Base-by-base conservation (phyloP, 352 stramenopile genomes). In the Phytopythium aichiense region DNA sequence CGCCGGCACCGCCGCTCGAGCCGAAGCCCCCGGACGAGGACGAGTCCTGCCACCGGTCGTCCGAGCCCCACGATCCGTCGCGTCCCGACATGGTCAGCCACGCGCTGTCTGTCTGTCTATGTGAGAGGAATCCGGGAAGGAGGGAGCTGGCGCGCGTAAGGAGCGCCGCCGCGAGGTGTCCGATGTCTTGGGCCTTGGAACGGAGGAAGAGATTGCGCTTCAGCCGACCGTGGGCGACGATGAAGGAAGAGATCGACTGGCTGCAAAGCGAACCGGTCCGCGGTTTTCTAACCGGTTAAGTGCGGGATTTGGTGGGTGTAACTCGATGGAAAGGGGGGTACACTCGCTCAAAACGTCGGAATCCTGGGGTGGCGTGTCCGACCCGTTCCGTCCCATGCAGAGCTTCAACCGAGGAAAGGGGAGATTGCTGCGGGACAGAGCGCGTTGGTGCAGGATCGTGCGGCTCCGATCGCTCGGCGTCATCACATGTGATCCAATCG, bases 1-100 rank as follows among this genome's bases (percentile, higher is more conserved):
- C 40, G 13, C 82, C 74, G 60, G 73, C 70, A 54, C 66, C 56
- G 40, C 68, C 61, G 35, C 35, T 40, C 33, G 79, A 74, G 66
- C 88, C 74, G 62, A 76, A 87, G 57, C 71, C 64, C 43, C 54
- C 69, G 11, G 77, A 69, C 25, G 71, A 56, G 18, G 77, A 79
- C 43, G 81, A 75, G 60, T 91, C 81, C 65, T 92, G 79, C 84
- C 84, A 92, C 68, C 78, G 80, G 64, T 92, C 81, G 61, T 89
- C 70, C 23, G 81, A 77, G 68, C 89, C 79, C 84, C 84, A 92
- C 45, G 78, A 85, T 57, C 65, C 65, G 53, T 64, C 62, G 25
- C 43, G 66, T 48, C 56, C 71, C 63, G 64, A 65, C 73, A 85
- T 91, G 54, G 9, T 72, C 25, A 33, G 45, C 20, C 8, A 0